Evolutionary conservation across 2,329 filamentous ascomycete genomes (phyloP).

Genomic region (Aspergillus puulaauensis): DNA sequence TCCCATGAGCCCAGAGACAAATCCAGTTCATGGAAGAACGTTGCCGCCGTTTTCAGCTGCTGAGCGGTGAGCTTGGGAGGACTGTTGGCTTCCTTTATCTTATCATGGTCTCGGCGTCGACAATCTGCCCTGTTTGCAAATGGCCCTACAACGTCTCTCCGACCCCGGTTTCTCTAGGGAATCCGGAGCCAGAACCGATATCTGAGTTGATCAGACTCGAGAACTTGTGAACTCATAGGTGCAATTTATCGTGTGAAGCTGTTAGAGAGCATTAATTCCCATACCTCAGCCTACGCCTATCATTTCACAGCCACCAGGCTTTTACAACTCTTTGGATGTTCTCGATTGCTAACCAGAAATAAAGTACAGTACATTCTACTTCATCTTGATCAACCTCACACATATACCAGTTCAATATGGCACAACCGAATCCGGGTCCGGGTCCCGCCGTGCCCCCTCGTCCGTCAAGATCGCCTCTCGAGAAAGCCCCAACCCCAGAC

Average conservation of each 20-base stretch:
- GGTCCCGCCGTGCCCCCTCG: constrained; percentile 63
- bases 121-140: neutral
- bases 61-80: constrained; percentile 6
- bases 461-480: constrained; percentile 55
- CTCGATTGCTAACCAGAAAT: neutral
- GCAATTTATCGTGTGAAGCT: neutral
- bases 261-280: neutral
- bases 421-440: constrained; percentile 38
- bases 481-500: constrained; percentile 46
- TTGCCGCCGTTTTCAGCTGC: constrained; percentile 4
- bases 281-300: neutral
- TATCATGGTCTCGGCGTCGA: constrained; percentile 8
- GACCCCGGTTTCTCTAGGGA: neutral
- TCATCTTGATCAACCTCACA: constrained; percentile 3
- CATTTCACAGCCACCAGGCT: neutral
- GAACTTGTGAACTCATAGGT: neutral
- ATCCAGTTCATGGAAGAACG: neutral
- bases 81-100: constrained; percentile 12
- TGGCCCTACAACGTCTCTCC: neutral
- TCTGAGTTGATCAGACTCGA: neutral
- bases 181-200: neutral
- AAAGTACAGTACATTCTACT: neutral
- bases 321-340: neutral
- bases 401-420: constrained; percentile 28
- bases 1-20: constrained; percentile 14